These are phyloP conservation scores for Hemileccinum impolitum DNA, from an alignment of 768 basidiomycete genomes.

Conservation along the genomic window DNA sequence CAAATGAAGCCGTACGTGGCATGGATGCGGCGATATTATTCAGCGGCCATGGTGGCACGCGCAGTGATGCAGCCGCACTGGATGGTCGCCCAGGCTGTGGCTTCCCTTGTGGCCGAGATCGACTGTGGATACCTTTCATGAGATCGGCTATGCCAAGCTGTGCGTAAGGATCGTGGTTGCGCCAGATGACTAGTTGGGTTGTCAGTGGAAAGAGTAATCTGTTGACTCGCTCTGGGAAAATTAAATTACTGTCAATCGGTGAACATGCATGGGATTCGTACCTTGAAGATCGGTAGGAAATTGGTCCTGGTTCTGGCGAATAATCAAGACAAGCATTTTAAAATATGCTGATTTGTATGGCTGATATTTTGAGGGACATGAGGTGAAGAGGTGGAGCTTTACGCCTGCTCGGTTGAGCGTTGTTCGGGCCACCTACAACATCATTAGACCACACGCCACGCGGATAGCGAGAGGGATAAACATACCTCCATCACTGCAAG, in stretches of 20 bases:
- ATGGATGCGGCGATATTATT: slow-evolving; percentile 28
- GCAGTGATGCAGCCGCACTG: slow-evolving; percentile 10
- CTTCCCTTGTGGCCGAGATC: slow-evolving; percentile 14
- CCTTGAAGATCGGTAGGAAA: slow-evolving; percentile 29
- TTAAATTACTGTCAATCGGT: slow-evolving; percentile 3
- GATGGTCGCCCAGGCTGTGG: slow-evolving; percentile 17
- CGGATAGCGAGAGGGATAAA: slow-evolving; percentile 9
- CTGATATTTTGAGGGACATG: slow-evolving; percentile 38
- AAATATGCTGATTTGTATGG: slow-evolving; percentile 49
- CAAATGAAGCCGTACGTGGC: slow-evolving; percentile 34
- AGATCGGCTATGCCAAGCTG: slow-evolving; percentile 35
- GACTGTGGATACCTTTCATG: slow-evolving; percentile 16
- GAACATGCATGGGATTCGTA: slow-evolving; percentile 5
- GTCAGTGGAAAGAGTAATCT: slow-evolving; percentile 34
- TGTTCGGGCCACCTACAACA: slow-evolving; percentile 41
- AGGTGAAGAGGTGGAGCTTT: slow-evolving; percentile 43
- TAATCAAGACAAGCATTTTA: slow-evolving; percentile 41
- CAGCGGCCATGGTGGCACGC: slow-evolving; percentile 24
- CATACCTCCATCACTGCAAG: slow-evolving; percentile 51
- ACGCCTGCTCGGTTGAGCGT: slow-evolving; percentile 44
- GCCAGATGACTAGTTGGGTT: slow-evolving; percentile 29
- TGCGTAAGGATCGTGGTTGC: slow-evolving; percentile 29
- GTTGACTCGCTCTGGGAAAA: slow-evolving; percentile 28
- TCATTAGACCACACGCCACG: neutral
- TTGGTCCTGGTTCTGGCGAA: slow-evolving; percentile 31